Evolutionary conservation across 805 yeast species (phyloP).

Genomic region (Kuraishia capsulata): DNA sequence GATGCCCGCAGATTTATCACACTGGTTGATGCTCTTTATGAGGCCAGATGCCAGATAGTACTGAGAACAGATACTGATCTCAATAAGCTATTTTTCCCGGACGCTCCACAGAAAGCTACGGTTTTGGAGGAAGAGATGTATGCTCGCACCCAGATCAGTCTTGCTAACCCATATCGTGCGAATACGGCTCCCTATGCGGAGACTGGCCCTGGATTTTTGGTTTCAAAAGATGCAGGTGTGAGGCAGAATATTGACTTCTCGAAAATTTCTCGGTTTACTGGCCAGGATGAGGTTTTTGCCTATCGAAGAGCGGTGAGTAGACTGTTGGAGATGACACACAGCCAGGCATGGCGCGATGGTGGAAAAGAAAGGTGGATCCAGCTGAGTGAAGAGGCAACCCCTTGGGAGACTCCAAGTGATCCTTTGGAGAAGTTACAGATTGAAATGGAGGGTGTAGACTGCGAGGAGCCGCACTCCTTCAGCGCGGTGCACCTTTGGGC

Average conservation of each 20-base stretch:
- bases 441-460: no score
- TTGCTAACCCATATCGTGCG: slow-evolving; percentile 60
- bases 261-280: slow-evolving; percentile 51
- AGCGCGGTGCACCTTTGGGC: no score
- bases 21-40: slow-evolving; percentile 60
- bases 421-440: neutral
- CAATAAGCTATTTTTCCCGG: slow-evolving; percentile 58
- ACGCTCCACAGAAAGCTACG: slow-evolving; percentile 12
- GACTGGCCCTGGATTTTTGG: slow-evolving; percentile 24
- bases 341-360: slow-evolving; percentile 35
- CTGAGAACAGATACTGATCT: slow-evolving; percentile 40
- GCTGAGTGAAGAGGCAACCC: neutral
- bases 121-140: slow-evolving; percentile 65
- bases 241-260: slow-evolving; percentile 27
- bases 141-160: slow-evolving; percentile 50
- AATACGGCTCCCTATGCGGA: slow-evolving; percentile 56
- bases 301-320: slow-evolving; percentile 63
- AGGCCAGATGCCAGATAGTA: slow-evolving; percentile 52
- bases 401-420: neutral
- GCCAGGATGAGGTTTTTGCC: slow-evolving; percentile 72
- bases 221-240: slow-evolving; percentile 7
- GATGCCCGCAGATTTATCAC: slow-evolving; percentile 66
- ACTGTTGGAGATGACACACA: slow-evolving; percentile 29
- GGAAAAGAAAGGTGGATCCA: slow-evolving; percentile 7
- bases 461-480: no score